Evolutionary conservation across 2,329 filamentous ascomycete genomes (phyloP), one percentile per base, ranked within the genome.

Genomic region (Fusarium penzigii): DNA sequence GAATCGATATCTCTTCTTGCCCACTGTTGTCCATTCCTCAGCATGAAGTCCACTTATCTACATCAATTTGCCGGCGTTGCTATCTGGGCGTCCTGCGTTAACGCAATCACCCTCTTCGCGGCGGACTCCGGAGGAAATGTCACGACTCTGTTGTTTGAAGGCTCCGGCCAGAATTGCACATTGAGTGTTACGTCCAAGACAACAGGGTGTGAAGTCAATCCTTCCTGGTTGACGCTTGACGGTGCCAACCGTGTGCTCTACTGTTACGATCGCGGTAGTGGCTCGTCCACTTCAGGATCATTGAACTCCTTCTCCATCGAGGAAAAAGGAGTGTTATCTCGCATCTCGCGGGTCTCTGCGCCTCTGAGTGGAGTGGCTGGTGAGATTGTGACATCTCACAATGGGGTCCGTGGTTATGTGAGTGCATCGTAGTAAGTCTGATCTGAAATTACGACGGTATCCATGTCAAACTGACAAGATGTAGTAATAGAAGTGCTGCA

Each of bases 231-330:
- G 5, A 61, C 58, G 0, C 51, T 64, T 0, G 62, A 65, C 13
- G 38, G 50, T 12, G 9, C 44, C 1, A 57, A 44, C 9, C 52
- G 49, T 2, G 58, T 62, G 5, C 58, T 64, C 3, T 64, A 64
- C 40, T 64, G 62, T 20, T 49, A 60, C 2, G 58, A 65, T 7
- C 60, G 62, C 1, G 62, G 62, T 9, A 39, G 4, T 1, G 45
- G 14, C 10, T 17, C 40, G 0, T 54, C 50, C 2, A 45, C 48
- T 1, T 51, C 62, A 4, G 62, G 62, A 1, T 57, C 62, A 0
- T 9, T 65, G 11, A 64, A 64, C 49, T 64, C 62, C 1, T 65
- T 65, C 46, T 53, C 50, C 0, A 51, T 64, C 1, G 49, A 44
- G 1, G 16, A 47, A 2, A 17, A 46, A 2, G 62, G 62, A 13